Percentiles rank a stretch among this genome's conserved stretches.
Evolutionary conservation across 805 yeast species (phyloP).

Genomic region (Saturnispora bothae): DNA sequence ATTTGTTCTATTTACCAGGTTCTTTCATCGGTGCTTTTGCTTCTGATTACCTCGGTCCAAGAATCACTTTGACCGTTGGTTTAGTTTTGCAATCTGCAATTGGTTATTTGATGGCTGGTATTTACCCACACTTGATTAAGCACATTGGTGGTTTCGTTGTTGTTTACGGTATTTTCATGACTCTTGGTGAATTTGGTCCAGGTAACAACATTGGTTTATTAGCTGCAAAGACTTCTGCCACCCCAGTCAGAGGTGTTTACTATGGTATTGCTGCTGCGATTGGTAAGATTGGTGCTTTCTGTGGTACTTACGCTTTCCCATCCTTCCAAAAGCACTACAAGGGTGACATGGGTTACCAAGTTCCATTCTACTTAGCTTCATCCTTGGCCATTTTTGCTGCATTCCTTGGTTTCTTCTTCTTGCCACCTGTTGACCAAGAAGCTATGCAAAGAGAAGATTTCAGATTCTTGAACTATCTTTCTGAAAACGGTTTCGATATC

Average conservation of each 20-base stretch:
- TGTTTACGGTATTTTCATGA: constrained; percentile 76
- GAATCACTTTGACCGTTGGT: constrained; percentile 65
- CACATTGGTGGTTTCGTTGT: constrained; percentile 74
- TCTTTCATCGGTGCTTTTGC: constrained; percentile 74
- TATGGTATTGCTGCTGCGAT: constrained; percentile 87
- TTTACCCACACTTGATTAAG: constrained; percentile 41
- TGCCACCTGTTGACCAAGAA: constrained; percentile 78
- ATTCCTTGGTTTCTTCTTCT: constrained; percentile 51
- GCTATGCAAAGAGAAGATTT: constrained; percentile 72
- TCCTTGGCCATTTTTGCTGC: constrained; percentile 68
- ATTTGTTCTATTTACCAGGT: constrained; percentile 85
- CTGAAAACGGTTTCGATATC: constrained; percentile 59
- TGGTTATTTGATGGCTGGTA: constrained; percentile 78
- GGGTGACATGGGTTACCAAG: constrained; percentile 54
- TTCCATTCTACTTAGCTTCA: constrained; percentile 77
- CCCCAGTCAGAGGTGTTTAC: constrained; percentile 83
- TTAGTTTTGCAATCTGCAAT: constrained; percentile 62
- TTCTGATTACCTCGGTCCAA: constrained; percentile 88
- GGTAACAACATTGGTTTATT: constrained; percentile 87
- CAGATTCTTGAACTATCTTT: constrained; percentile 57
- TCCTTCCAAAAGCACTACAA: constrained; percentile 52
- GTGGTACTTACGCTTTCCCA: constrained; percentile 85
- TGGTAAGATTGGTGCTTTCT: constrained; percentile 90
- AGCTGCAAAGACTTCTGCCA: constrained; percentile 78
- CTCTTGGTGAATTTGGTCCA: constrained; percentile 89